These are phyloP conservation scores for Fusarium sp. DNA, from an alignment of 2,329 filamentous ascomycete species.

Conservation along the genomic window DNA sequence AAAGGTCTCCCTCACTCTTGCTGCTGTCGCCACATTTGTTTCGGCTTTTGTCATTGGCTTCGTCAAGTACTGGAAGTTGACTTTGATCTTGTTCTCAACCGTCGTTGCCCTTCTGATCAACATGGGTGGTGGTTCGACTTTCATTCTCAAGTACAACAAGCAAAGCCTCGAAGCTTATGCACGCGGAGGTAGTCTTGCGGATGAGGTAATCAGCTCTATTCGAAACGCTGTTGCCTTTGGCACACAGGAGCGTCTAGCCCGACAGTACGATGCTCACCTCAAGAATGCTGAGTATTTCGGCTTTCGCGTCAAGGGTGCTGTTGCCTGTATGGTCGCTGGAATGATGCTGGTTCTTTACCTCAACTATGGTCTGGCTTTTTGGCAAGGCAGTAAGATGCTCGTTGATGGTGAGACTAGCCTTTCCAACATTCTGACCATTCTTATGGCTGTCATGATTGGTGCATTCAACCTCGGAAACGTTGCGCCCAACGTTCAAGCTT, in stretches of 20 bases:
- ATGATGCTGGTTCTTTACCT: conserved; percentile 90
- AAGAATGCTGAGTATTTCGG: conserved; percentile 81
- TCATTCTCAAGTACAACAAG: conserved; percentile 87
- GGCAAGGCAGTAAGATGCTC: conserved; percentile 85
- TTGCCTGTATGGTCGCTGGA: conserved; percentile 84
- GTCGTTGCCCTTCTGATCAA: conserved; percentile 84
- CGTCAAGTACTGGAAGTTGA: conserved; percentile 92
- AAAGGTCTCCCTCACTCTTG: conserved; percentile 85
- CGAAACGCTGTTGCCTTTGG: conserved; percentile 94
- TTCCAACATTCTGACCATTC: conserved; percentile 83
- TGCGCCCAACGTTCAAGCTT: conserved; percentile 87
- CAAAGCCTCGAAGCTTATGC: conserved; percentile 84
- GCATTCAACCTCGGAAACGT: conserved; percentile 93
- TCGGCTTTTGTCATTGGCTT: conserved; percentile 94
- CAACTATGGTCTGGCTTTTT: conserved; percentile 90
- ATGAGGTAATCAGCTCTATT: conserved; percentile 95
- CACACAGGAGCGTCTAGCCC: conserved; percentile 91
- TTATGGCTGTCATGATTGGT: conserved; percentile 93
- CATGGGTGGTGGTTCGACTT: conserved; percentile 81
- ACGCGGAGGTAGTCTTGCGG: conserved; percentile 87
- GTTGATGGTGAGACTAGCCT: conserved; percentile 76
- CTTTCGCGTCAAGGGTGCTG: conserved; percentile 78
- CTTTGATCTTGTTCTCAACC: conserved; percentile 86
- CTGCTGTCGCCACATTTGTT: conserved; percentile 85
- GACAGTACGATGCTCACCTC: conserved; percentile 86